A percentile compares a stretch with the other conserved stretches of the same genome.
These are phyloP conservation scores for Ceriops zippeliana DNA, from an alignment of 345 rosid genomes.

Conservation along the genomic window DNA sequence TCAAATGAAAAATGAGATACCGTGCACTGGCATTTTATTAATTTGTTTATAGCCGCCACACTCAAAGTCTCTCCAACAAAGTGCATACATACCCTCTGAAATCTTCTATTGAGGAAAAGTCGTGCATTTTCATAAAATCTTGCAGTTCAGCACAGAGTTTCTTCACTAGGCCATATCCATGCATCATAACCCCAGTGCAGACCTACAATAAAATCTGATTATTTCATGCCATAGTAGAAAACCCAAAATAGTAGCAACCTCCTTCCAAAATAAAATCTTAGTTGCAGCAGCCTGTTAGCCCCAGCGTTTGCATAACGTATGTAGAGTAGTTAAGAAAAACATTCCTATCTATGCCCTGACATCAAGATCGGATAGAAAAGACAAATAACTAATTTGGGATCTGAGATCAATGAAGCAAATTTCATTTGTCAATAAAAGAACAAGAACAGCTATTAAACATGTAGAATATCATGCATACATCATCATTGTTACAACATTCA, in stretches of 20 bases:
- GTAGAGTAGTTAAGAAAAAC: no score
- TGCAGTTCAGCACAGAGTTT: slow-evolving; percentile 67
- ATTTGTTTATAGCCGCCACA: not conserved
- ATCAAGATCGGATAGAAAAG: no score
- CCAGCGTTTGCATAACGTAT: no score
- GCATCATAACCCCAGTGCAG: slow-evolving; percentile 98
- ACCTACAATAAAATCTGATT: slow-evolving; percentile 41
- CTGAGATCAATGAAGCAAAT: no score
- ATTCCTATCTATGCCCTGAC: no score
- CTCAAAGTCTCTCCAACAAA: not conserved
- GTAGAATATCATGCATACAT: no score
- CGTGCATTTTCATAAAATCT: slow-evolving; percentile 87
- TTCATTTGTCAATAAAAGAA: no score
- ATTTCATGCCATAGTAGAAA: not conserved
- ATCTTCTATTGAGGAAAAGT: slow-evolving; percentile 76
- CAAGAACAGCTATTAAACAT: no score
- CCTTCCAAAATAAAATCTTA: not conserved
- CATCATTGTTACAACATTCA: no score
- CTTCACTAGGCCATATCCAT: slow-evolving; percentile 90
- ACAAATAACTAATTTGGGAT: no score
- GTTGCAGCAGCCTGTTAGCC: not conserved
- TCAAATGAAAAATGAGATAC: not conserved
- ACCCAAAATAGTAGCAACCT: no score
- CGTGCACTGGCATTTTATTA: not conserved
- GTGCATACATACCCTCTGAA: slow-evolving; percentile 78